Conservation (phyloP, 495 filamentous ascomycete genomes). For the Trichoderma virens region DNA sequence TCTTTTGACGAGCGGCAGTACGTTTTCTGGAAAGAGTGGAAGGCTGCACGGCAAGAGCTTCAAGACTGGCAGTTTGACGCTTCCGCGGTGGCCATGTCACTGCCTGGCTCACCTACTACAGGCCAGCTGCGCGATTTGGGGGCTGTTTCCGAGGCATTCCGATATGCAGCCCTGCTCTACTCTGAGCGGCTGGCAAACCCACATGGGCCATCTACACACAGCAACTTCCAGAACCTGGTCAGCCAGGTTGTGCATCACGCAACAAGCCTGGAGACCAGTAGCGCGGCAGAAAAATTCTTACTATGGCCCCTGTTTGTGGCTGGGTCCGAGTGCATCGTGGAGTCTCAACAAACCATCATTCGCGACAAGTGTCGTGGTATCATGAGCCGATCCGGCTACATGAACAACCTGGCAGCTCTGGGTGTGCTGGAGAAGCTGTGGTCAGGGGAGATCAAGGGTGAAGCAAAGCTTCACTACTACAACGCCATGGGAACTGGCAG, state of each 20-base stretch:
- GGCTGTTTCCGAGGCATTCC: constrained; percentile 78
- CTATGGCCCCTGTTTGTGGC: constrained; percentile 92
- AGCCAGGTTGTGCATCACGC: constrained; percentile 75
- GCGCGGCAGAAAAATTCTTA: constrained; percentile 71
- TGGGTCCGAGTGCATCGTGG: constrained; percentile 82
- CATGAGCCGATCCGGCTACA: constrained; percentile 79
- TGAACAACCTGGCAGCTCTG: constrained; percentile 82
- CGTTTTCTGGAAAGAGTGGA: constrained; percentile 82
- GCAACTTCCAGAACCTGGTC: constrained; percentile 78
- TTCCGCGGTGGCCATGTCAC: constrained; percentile 32
- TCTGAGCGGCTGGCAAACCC: constrained; percentile 82
- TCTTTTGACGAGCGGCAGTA: constrained; percentile 46
- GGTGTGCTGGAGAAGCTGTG: constrained; percentile 83
- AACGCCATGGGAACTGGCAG: constrained; percentile 21
- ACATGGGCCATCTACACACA: constrained; percentile 60
- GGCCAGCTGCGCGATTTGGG: constrained; percentile 46
- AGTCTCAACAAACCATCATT: constrained; percentile 69
- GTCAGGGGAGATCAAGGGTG: constrained; percentile 45
- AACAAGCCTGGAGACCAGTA: constrained; percentile 59
- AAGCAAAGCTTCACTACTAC: constrained; percentile 23
- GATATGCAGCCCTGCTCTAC: constrained; percentile 82
- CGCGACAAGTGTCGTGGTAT: constrained; percentile 76
- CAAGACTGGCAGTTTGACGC: constrained; percentile 72
- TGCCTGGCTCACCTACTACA: constrained; percentile 35
- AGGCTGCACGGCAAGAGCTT: constrained; percentile 65